These are phyloP conservation scores for Salvia hispanica DNA, from an alignment of 257 asterid genomes.

Conservation along the genomic window DNA sequence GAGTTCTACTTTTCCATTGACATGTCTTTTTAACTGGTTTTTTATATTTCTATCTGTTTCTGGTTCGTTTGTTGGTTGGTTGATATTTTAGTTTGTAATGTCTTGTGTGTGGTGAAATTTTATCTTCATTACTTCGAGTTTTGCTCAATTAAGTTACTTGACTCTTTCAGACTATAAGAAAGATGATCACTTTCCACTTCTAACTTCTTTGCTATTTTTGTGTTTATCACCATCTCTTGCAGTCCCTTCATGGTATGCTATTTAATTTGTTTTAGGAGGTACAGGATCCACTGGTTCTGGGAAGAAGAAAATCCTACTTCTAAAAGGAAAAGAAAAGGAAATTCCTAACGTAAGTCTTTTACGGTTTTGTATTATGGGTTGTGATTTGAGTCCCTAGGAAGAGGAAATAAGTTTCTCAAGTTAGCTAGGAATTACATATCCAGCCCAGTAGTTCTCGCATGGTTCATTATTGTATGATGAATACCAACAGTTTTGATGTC, in stretches of 20 bases:
- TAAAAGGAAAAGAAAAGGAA: conserved; percentile 85
- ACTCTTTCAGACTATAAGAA: not conserved
- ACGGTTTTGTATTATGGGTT: conserved; percentile 19
- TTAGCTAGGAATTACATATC: conserved; percentile 9
- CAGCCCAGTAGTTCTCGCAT: conserved; percentile 3
- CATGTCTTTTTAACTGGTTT: not conserved
- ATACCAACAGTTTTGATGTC: not conserved
- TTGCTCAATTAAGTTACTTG: not conserved
- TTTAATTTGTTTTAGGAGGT: conserved; percentile 40
- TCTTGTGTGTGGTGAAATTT: not conserved
- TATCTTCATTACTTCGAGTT: conserved; percentile 9
- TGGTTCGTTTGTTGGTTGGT: not conserved
- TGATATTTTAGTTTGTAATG: too few species aligned
- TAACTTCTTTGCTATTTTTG: not conserved
- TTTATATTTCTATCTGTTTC: conserved; percentile 1
- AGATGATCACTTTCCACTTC: not conserved
- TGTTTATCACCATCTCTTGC: conserved; percentile 19
- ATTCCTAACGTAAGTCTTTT: conserved; percentile 58
- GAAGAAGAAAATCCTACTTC: conserved; percentile 76
- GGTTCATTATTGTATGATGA: not conserved
- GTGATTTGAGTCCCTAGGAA: not conserved
- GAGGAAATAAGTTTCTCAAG: not conserved
- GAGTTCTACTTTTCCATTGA: not conserved
- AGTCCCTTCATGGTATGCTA: conserved; percentile 23
- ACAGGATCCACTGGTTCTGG: conserved; percentile 52